Base-by-base conservation (phyloP, 208 protist species). In the Trypanosoma congolense region DNA sequence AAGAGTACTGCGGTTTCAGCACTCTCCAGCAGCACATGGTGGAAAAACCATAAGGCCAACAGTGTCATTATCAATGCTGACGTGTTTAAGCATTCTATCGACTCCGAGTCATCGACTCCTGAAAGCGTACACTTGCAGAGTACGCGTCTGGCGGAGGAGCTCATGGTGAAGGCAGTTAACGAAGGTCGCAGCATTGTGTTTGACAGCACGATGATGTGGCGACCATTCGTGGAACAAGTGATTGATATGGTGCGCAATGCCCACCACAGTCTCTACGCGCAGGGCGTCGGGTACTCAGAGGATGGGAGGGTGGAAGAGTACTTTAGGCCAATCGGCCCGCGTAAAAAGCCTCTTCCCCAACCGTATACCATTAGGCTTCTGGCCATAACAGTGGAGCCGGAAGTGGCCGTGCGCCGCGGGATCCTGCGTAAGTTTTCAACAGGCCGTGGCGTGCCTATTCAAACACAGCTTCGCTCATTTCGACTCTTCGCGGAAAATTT, bases 151-250 rank as follows among this genome's bases (percentile, higher is more conserved):
- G 87, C 87, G 6, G 83, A 94, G 56, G 81, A 76, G 42, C 65
- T 92, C 5, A 69, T 94, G 18, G 81, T 94, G 44, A 56, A 81
- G 61, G 77, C 83, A 16, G 56, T 94, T 28, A 94, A 94, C 62
- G 70, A 81, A 38, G 78, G 87, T 22, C 80, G 81, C 22, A 88
- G 70, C 51, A 84, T 90, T 44, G 83, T 94, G 24, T 83, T 90
- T 47, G 87, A 94, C 54, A 80, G 83, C 36, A 94, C 87, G 0
- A 94, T 94, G 87, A 91, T 91, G 87, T 94, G 87, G 83, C 69
- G 64, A 28, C 87, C 87, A 19, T 94, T 90, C 69, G 68, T 94
- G 31, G 55, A 75, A 54, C 83, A 94, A 45, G 74, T 87, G 3
- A 70, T 91, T 31, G 49, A 51, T 54, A 91, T 94, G 87, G 67